These are phyloP conservation scores for Saturnispora hagleri DNA, from an alignment of 805 yeast genomes.

Conservation along the genomic window DNA sequence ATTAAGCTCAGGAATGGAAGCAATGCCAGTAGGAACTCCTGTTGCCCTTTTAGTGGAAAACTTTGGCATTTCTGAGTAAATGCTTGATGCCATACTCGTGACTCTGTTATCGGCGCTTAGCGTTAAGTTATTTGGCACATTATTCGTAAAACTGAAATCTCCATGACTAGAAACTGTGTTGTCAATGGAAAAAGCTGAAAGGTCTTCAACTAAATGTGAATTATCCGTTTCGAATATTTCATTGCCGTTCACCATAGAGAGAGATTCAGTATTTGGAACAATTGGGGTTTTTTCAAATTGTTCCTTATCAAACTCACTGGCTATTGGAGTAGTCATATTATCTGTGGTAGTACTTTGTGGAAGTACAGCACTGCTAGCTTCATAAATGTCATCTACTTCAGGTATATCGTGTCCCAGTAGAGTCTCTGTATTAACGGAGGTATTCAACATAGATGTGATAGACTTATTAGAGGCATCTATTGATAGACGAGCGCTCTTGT, in stretches of 20 bases:
- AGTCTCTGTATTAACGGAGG: slow-evolving; percentile 3
- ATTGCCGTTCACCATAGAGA: not conserved
- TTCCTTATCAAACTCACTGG: slow-evolving; percentile 1
- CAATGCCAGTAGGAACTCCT: not conserved
- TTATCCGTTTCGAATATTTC: slow-evolving; percentile 1
- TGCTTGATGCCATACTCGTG: slow-evolving; percentile 18
- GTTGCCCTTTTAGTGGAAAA: not conserved
- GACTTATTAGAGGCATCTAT: not conserved
- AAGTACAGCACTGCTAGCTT: not conserved
- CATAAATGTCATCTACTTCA: not conserved
- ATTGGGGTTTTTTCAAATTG: slow-evolving; percentile 20
- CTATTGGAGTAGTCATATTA: slow-evolving; percentile 8
- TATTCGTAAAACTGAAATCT: not conserved
- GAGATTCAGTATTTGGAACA: slow-evolving; percentile 3
- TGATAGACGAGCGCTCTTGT: not conserved
- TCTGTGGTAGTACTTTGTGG: not conserved
- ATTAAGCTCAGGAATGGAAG: slow-evolving; percentile 3
- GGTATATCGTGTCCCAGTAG: not conserved
- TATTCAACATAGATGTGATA: not conserved
- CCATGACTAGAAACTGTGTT: not conserved
- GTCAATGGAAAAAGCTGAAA: not conserved
- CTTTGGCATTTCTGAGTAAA: slow-evolving; percentile 15
- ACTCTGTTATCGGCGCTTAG: not conserved
- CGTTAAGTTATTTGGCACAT: not conserved
- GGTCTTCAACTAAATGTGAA: slow-evolving; percentile 1